Conservation (phyloP, 768 basidiomycete species). For the Hortiboletus flavorubellus region DNA sequence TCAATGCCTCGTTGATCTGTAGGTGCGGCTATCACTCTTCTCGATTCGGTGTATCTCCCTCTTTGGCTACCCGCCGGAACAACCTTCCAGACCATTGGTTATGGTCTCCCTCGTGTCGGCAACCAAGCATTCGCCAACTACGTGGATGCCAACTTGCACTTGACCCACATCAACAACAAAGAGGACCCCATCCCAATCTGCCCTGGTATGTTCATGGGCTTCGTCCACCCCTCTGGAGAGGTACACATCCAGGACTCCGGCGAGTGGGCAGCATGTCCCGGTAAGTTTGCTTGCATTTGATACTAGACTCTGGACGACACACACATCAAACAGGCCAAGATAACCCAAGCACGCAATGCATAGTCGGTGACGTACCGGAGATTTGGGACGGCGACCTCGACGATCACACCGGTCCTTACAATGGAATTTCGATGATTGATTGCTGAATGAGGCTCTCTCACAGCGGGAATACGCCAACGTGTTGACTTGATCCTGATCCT, state of each 20-base stretch:
- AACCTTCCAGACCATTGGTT: conserved; percentile 30
- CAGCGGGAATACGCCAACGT: not conserved
- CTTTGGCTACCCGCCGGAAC: conserved; percentile 35
- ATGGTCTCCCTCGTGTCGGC: conserved; percentile 43
- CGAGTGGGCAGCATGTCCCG: conserved; percentile 54
- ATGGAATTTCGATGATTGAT: conserved; percentile 24
- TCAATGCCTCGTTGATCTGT: not conserved
- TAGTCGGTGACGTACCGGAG: conserved; percentile 28
- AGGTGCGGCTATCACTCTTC: conserved; percentile 38
- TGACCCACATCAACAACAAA: conserved; percentile 57
- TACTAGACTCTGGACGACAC: not conserved
- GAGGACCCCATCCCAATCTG: conserved; percentile 38
- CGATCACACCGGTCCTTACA: conserved; percentile 47
- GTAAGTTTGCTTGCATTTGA: conserved; percentile 19
- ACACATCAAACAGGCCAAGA: conserved; percentile 44
- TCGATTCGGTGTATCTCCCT: conserved; percentile 39
- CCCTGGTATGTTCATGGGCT: conserved; percentile 38
- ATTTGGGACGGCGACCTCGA: conserved; percentile 40
- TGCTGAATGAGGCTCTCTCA: conserved; percentile 9
- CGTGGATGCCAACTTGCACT: conserved; percentile 42
- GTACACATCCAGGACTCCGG: conserved; percentile 43
- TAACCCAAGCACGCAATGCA: conserved; percentile 42
- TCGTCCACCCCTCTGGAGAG: conserved; percentile 40
- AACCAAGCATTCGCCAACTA: conserved; percentile 60
- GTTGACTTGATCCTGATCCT: not conserved